Evolutionary conservation across 2,329 filamentous ascomycete genomes (phyloP).

Genomic region (Coniochaeta prunicola): DNA sequence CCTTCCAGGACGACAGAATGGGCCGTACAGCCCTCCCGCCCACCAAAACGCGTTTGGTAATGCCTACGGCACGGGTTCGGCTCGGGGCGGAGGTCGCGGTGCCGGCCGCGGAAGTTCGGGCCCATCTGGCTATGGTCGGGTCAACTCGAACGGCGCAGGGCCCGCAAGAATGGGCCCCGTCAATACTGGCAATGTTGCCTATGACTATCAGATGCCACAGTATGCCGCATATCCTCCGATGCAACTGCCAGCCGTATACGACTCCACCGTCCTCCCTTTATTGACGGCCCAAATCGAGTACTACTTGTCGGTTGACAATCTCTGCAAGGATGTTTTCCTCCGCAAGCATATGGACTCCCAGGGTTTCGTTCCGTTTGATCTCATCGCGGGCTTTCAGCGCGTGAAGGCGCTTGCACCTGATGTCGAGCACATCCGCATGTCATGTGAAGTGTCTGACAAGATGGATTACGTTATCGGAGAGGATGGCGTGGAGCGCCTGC

Average conservation of each 20-base stretch:
- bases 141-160: slow-evolving; percentile 9
- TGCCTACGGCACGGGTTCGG: neutral
- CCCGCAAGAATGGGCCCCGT: slow-evolving; percentile 23
- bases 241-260: slow-evolving; percentile 6
- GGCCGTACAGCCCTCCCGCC: slow-evolving; percentile 36
- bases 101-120: neutral
- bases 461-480: slow-evolving; percentile 70
- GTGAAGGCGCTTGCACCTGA: slow-evolving; percentile 68
- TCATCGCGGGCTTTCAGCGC: slow-evolving; percentile 82
- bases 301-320: slow-evolving; percentile 94
- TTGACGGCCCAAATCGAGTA: slow-evolving; percentile 64
- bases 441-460: slow-evolving; percentile 62
- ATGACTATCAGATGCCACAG: slow-evolving; percentile 36
- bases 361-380: slow-evolving; percentile 74
- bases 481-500: slow-evolving; percentile 72
- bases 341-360: slow-evolving; percentile 91
- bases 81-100: slow-evolving; percentile 3
- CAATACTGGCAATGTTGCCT: slow-evolving; percentile 26
- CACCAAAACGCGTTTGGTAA: slow-evolving; percentile 30
- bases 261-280: slow-evolving; percentile 23
- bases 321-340: slow-evolving; percentile 87
- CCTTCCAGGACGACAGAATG: slow-evolving; percentile 24
- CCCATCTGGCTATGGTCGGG: slow-evolving; percentile 6
- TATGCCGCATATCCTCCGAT: slow-evolving; percentile 43
- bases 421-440: slow-evolving; percentile 64